Base-by-base conservation (phyloP, 75 land plant genomes). In the Larix kaempferi region DNA sequence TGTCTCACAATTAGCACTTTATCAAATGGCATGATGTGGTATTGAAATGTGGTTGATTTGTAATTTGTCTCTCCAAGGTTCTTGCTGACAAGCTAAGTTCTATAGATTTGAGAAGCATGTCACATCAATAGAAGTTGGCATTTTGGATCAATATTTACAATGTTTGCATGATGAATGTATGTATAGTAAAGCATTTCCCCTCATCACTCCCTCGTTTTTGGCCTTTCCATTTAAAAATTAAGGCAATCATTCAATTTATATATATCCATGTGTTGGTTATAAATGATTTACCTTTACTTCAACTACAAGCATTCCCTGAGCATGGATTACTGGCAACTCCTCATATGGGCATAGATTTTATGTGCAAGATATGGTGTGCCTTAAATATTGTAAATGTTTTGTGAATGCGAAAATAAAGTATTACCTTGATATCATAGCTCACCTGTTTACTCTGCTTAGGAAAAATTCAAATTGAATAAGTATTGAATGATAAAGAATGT, bases 121-220 rank as follows among this genome's bases (percentile, higher is more conserved):
- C 79, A 15, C 98, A 90, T 84, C 93, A 87, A 56, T 88, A 94
- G 74, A 94, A 90, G 91, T 88, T 94, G 33, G 92, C 98, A 25
- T 94, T 94, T 67, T 94, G 98, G 95, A 94, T 94, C 17, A 94
- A 94, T 73, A 81, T 84, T 16, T 94, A 94, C 76, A 94, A 94
- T 81, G 84, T 86, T 55, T 94, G 94, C 88, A 90, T 94, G 88
- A 92, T 94, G 94, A 94, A 92, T 82, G 95, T 94, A 83, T 72
- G 87, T 72, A 27, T 66, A 66, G 39, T 29, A 29, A 66, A 5
- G 39, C 44, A 37, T 35, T 66, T 66, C 56, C 27, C 22, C 59
- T 54, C 19, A 2, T 29, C 33, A 29, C 33, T 39, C 25, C 44
- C 69, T 26, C 16, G 26, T 33, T 74, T 55, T n/a, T 57, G 3